Evolutionary conservation across 352 stramenopile genomes (phyloP), one percentile per base, ranked within the genome.

Genomic region (Globisporangium iwayamae): DNA sequence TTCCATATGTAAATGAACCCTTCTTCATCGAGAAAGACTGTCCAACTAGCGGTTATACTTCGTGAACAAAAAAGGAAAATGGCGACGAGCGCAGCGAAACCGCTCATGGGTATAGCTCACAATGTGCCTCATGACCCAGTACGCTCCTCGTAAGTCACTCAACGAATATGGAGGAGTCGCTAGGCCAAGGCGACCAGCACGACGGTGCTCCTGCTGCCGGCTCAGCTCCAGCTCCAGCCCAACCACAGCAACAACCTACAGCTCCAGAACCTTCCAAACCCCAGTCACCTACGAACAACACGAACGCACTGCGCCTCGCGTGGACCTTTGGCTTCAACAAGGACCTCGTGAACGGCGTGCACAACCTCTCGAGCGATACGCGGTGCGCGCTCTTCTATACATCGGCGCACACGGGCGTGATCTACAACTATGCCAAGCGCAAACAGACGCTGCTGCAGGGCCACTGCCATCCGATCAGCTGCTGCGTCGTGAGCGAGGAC

Each of bases 281-380:
- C 34, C 4, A 25, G n/a, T 1, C 13, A 4, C 38, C 22, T 25
- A 5, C 34, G 28, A 25, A 3, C 10, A 69, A 62, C 28, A 43
- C 55, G 34, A 93, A 91, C 50, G 85, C 82, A 16, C 63, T 94
- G 59, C 70, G 70, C 9, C 69, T 97, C 2, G 67, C 78, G 18
- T 98, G 91, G 93, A 82, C 81, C 0, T 98, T 97, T 65, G 93
- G 93, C 16, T 97, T 97, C 68, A 96, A 96, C 78, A 97, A 96
- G 56, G 85, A 96, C 57, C 70, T 96, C 34, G 70, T 91, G 7
- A 78, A 82, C 45, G 86, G 89, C 53, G 91, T 97, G n/a, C 87
- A 97, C 70, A 97, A 77, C 71, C 72, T 98, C 41, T 92, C 85
- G 25, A 86, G 83, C 5, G 73, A 79, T 38, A 52, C 53, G 6